phyloP scores from a whole-genome alignment of 1,284 basidiomycete genomes.

The Tylopilus sp. region DNA sequence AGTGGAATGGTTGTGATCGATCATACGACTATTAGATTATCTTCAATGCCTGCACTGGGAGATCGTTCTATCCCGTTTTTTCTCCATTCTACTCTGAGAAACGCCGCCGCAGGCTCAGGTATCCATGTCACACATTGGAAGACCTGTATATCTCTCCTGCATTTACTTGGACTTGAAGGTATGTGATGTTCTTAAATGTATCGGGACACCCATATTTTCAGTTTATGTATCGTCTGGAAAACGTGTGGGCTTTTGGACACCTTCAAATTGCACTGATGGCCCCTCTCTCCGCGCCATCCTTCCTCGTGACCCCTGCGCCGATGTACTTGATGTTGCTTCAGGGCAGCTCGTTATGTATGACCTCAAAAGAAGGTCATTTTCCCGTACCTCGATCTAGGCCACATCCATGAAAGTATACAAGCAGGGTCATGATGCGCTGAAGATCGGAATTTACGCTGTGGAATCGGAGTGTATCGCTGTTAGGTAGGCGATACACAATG shows the following conservation, averaged over 20 bases:
- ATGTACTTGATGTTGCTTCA: conserved; percentile 20
- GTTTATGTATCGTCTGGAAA: conserved; percentile 22
- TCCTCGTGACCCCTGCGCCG: conserved; percentile 35
- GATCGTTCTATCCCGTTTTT: conserved; percentile 39
- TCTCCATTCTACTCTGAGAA: conserved; percentile 29
- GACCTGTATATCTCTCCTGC: conserved; percentile 42
- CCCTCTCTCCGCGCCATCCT: conserved; percentile 17
- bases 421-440: conserved; percentile 31
- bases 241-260: conserved; percentile 31
- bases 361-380: conserved; percentile 27
- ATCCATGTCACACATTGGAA: conserved; percentile 41
- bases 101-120: neutral
- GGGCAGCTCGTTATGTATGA: conserved; percentile 23
- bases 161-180: conserved; percentile 37
- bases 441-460: conserved; percentile 35
- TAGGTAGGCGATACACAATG: neutral
- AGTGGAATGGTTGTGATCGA: too few relatives aligned
- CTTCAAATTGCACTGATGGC: conserved; percentile 17
- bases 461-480: conserved; percentile 12
- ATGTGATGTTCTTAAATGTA: neutral
- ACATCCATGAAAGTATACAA: conserved; percentile 35
- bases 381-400: conserved; percentile 42
- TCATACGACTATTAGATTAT: too few relatives aligned
- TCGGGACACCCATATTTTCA: conserved; percentile 1
- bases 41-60: too few relatives aligned